A percentile compares a stretch with the other conserved stretches of the same genome.
Evolutionary conservation across 2,329 filamentous ascomycete species (phyloP).

Genomic region (Verticillium longisporum): DNA sequence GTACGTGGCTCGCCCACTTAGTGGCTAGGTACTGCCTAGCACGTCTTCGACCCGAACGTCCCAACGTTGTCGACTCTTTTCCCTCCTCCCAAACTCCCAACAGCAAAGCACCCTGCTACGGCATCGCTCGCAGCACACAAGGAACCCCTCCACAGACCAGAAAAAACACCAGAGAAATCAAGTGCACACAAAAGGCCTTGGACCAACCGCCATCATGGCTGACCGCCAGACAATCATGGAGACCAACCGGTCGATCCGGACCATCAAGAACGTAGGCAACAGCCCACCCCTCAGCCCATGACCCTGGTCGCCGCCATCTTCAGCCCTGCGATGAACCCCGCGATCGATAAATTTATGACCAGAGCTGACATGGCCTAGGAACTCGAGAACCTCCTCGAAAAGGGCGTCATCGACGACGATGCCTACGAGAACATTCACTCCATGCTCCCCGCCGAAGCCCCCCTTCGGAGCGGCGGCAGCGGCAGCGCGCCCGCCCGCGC

Average conservation of each 20-base stretch:
- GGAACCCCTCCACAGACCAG: background rate
- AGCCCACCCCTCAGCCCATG: background rate
- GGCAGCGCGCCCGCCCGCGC: constrained; percentile 28
- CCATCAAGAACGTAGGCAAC: constrained; percentile 70
- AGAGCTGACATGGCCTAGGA: constrained; percentile 52
- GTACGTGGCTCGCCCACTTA: background rate
- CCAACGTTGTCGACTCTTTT: background rate
- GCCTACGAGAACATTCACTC: constrained; percentile 69
- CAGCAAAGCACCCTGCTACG: background rate
- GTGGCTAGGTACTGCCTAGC: background rate
- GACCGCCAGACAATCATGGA: constrained; percentile 56
- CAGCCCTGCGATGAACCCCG: background rate
- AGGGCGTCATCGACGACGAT: constrained; percentile 67
- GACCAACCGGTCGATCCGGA: constrained; percentile 79
- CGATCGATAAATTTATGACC: background rate
- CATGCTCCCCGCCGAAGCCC: constrained; percentile 66
- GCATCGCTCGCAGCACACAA: background rate
- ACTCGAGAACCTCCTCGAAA: constrained; percentile 82
- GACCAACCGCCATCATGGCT: background rate
- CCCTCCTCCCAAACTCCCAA: background rate
- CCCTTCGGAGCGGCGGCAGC: constrained; percentile 47
- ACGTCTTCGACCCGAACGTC: background rate
- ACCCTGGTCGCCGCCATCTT: background rate
- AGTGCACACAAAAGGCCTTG: background rate
- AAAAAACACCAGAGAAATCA: too few species aligned